A percentile compares a stretch with the other conserved stretches of the same genome.
These are phyloP conservation scores for Rhododendron ovatum DNA, from an alignment of 148 eudicot genomes.

Conservation along the genomic window DNA sequence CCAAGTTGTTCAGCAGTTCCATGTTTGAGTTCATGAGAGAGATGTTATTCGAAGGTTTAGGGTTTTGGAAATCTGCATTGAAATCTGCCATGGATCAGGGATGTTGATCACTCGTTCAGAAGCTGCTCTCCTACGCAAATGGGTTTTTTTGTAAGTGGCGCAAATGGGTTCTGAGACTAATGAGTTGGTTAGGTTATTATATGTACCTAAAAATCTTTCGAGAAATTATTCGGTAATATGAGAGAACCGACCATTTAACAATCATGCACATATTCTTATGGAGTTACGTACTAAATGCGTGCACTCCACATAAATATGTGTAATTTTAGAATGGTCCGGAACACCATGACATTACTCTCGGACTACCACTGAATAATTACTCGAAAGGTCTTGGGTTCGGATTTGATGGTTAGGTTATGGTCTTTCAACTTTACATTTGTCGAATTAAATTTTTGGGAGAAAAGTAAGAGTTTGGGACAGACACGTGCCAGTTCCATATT, in stretches of 20 bases:
- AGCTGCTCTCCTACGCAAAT: not conserved
- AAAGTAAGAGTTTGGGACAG: not conserved
- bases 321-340: not conserved
- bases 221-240: not conserved
- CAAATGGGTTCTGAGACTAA: not conserved
- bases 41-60: conserved; percentile 21
- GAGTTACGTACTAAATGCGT: no score
- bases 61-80: conserved; percentile 27
- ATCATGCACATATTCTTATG: no score
- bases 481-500: not conserved
- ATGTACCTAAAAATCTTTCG: not conserved
- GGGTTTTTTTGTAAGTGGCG: not conserved
- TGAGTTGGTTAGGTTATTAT: not conserved
- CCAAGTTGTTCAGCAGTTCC: conserved; percentile 18
- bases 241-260: not conserved
- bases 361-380: not conserved
- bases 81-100: conserved; percentile 35
- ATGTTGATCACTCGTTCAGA: not conserved
- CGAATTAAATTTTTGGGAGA: not conserved
- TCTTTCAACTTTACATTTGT: not conserved
- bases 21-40: conserved; percentile 26
- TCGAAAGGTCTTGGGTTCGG: not conserved
- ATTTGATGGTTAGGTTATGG: not conserved
- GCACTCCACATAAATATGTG: no score
- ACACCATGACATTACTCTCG: not conserved